Percentiles rank a stretch among this genome's conserved stretches.
Evolutionary conservation across 495 filamentous ascomycete species (phyloP).

Genomic region (Niebla homalea): DNA sequence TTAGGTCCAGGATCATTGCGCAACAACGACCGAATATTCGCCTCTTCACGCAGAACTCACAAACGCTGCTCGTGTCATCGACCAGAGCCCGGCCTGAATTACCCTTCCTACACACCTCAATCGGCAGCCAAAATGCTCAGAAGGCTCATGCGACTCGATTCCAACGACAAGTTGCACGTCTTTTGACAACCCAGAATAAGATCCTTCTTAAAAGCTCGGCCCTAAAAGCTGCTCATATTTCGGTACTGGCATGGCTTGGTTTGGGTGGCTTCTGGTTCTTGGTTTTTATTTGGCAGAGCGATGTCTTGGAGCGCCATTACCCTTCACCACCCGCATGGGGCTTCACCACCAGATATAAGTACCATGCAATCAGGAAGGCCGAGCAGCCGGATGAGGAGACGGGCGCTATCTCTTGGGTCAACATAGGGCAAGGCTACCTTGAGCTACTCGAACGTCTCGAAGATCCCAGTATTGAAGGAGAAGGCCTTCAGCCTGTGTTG

Average conservation of each 20-base stretch:
- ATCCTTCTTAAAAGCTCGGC: slow-evolving; percentile 52
- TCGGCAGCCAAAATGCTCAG: slow-evolving; percentile 24
- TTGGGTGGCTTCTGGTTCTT: slow-evolving; percentile 23
- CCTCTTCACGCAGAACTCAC: slow-evolving; percentile 36
- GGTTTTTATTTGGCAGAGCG: slow-evolving; percentile 41
- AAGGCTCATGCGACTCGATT: slow-evolving; percentile 27
- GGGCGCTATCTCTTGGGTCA: slow-evolving; percentile 51
- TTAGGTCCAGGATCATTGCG: neutral
- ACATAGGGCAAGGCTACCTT: slow-evolving; percentile 39
- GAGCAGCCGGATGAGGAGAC: slow-evolving; percentile 39
- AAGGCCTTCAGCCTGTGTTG: slow-evolving; percentile 36
- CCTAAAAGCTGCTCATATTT: slow-evolving; percentile 46
- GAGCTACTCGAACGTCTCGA: slow-evolving; percentile 48
- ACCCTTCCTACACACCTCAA: slow-evolving; percentile 55
- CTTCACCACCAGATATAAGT: slow-evolving; percentile 44
- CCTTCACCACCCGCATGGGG: slow-evolving; percentile 67
- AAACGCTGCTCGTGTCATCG: slow-evolving; percentile 34
- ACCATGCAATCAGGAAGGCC: slow-evolving; percentile 42
- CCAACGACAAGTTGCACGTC: slow-evolving; percentile 46
- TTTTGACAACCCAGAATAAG: slow-evolving; percentile 64
- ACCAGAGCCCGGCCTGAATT: slow-evolving; percentile 55
- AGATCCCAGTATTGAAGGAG: slow-evolving; percentile 51
- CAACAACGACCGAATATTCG: neutral
- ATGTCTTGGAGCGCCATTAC: slow-evolving; percentile 57
- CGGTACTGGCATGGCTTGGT: slow-evolving; percentile 40